Conservation (phyloP, 495 filamentous ascomycete genomes). For the Viridothelium virens region DNA sequence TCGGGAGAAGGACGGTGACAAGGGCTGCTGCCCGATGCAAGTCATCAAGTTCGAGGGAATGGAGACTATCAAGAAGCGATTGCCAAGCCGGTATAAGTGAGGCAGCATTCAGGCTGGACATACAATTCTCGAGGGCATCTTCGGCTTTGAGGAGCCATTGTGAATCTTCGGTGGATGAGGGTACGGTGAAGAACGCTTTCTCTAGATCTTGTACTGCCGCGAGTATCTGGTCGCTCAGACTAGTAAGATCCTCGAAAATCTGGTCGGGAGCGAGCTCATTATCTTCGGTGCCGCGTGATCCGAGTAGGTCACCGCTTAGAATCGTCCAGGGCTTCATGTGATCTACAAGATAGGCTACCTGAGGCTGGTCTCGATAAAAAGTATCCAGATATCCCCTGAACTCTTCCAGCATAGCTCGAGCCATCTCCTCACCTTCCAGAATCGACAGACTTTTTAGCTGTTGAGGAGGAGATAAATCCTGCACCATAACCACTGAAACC, state of each 20-base stretch:
- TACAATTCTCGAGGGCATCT: conserved; percentile 1
- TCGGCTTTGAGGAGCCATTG: conserved; percentile 11
- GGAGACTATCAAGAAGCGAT: conserved; percentile 40
- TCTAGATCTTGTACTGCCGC: conserved; percentile 32
- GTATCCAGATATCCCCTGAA: conserved; percentile 17
- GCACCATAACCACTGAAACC: background rate
- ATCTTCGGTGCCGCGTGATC: background rate
- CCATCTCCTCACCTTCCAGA: background rate
- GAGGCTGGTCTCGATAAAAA: conserved; percentile 16
- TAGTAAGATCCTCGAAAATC: background rate
- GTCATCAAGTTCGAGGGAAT: conserved; percentile 26
- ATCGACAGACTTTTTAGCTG: background rate
- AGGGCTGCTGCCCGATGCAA: conserved; percentile 50
- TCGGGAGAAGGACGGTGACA: conserved; percentile 59
- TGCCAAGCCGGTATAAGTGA: background rate
- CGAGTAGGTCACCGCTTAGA: background rate
- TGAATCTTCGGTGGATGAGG: conserved; percentile 1
- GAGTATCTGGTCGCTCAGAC: conserved; percentile 26
- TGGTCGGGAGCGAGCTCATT: background rate
- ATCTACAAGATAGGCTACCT: conserved; percentile 16
- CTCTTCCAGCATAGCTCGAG: background rate
- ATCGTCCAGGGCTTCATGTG: conserved; percentile 22
- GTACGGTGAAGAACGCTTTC: conserved; percentile 3
- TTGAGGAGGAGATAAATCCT: background rate
- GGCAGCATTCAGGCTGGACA: background rate